A percentile compares a stretch with the other conserved stretches of the same genome.
phyloP scores from a whole-genome alignment of 2,329 filamentous ascomycete genomes.

The Myriosclerotinia curreyana region DNA sequence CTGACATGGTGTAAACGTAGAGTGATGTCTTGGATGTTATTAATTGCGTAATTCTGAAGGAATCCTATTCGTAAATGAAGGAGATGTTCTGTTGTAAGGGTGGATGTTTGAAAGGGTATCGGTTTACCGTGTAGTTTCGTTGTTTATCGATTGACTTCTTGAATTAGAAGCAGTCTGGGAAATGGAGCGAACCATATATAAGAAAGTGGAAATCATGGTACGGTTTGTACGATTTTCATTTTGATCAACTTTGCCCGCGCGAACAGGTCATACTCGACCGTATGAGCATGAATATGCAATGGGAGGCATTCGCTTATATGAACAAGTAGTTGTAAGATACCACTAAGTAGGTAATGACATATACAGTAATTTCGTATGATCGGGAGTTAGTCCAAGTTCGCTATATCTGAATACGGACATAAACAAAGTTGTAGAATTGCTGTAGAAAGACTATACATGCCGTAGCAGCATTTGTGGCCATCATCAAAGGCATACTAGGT shows the following conservation, averaged over 20 bases:
- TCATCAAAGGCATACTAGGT: background rate
- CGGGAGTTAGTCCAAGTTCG: too few relatives aligned
- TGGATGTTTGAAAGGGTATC: background rate
- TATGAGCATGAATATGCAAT: background rate
- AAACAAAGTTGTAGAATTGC: background rate
- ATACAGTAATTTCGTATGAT: background rate
- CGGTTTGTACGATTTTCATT: background rate
- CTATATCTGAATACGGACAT: background rate
- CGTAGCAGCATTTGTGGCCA: background rate
- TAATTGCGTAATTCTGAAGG: background rate
- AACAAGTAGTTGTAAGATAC: too few relatives aligned
- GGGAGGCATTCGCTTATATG: too few relatives aligned
- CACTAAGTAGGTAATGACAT: background rate
- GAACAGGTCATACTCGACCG: background rate
- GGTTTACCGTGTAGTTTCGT: background rate
- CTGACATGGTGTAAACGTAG: background rate
- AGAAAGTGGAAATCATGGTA: background rate
- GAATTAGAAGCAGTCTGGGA: background rate
- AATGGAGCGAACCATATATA: background rate
- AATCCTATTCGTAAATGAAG: background rate
- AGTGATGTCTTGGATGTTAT: background rate
- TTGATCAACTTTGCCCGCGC: background rate
- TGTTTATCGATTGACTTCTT: background rate
- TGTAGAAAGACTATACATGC: background rate
- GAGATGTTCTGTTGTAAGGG: background rate